These are phyloP conservation scores for Friedmanniomyces simplex DNA, from an alignment of 495 filamentous ascomycete species.

Conservation along the genomic window DNA sequence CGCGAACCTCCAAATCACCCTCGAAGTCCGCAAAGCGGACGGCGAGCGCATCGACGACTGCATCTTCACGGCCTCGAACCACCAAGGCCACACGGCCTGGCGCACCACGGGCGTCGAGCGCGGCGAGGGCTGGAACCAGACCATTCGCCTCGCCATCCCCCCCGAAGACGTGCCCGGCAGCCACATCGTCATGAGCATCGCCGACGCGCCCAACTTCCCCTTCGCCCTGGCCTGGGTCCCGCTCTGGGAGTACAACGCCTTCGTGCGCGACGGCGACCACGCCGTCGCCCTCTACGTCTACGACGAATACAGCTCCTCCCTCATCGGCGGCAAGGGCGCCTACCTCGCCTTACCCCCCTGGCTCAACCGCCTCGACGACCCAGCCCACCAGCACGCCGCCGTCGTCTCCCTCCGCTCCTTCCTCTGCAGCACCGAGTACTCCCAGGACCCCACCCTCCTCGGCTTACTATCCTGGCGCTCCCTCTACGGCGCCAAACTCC, in stretches of 20 bases:
- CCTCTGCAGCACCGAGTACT: constrained; percentile 90
- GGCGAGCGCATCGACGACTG: constrained; percentile 78
- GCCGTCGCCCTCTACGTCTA: constrained; percentile 74
- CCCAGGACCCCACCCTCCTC: constrained; percentile 81
- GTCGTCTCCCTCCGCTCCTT: constrained; percentile 72
- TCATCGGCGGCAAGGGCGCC: constrained; percentile 61
- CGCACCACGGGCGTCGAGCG: constrained; percentile 70
- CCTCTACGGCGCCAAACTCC: constrained; percentile 54
- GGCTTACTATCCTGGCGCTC: constrained; percentile 80
- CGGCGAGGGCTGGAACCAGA: constrained; percentile 76
- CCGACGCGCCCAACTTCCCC: constrained; percentile 71
- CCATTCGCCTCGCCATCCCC: constrained; percentile 69
- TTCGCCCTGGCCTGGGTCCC: constrained; percentile 91
- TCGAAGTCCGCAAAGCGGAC: constrained; percentile 68
- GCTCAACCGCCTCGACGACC: constrained; percentile 61
- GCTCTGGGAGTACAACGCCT: constrained; percentile 84
- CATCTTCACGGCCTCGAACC: constrained; percentile 78
- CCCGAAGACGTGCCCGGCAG: constrained; percentile 70
- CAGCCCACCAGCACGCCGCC: constrained; percentile 63
- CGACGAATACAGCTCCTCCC: constrained; percentile 54
- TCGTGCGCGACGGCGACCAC: constrained; percentile 78
- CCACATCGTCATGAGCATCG: constrained; percentile 82
- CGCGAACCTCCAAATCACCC: constrained; percentile 71
- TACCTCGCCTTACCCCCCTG: constrained; percentile 78
- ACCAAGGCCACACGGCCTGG: constrained; percentile 66